These are phyloP conservation scores for Fusarium equiseti DNA, from an alignment of 2,329 filamentous ascomycete species.

Conservation along the genomic window DNA sequence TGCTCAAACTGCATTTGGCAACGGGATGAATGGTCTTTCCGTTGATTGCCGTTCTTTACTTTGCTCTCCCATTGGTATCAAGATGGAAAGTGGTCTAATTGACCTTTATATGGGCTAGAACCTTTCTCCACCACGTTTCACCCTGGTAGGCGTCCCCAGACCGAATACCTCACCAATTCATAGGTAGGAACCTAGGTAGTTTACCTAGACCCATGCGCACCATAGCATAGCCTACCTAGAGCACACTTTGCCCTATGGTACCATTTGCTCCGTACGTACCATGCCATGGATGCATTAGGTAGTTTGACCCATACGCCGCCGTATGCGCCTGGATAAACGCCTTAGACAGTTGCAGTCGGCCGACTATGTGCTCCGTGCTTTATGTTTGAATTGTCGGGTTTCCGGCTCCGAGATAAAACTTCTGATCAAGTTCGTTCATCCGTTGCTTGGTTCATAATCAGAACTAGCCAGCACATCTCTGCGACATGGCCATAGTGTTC, in stretches of 20 bases:
- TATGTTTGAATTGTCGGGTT: constrained; percentile 26
- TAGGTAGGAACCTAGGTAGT: not conserved
- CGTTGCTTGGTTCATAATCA: constrained; percentile 4
- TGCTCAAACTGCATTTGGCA: not conserved
- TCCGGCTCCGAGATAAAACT: constrained; percentile 40
- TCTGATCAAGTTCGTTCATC: constrained; percentile 6
- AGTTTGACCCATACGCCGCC: constrained; percentile 26
- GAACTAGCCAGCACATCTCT: constrained; percentile 14
- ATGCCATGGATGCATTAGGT: not conserved
- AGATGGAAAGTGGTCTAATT: constrained; percentile 19
- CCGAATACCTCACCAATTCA: constrained; percentile 14
- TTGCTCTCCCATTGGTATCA: constrained; percentile 9
- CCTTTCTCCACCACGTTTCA: constrained; percentile 34
- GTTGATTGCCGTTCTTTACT: constrained; percentile 13
- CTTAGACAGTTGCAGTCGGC: constrained; percentile 36
- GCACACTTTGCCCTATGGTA: constrained; percentile 14
- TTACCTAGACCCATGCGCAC: not conserved
- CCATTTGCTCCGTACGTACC: constrained; percentile 32
- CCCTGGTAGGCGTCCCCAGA: constrained; percentile 35
- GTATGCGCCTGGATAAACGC: constrained; percentile 28
- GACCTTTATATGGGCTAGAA: constrained; percentile 27
- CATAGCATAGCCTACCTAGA: not conserved
- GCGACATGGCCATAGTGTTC: too few species aligned
- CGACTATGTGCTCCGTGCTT: constrained; percentile 37
- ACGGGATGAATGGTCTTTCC: not conserved